phyloP scores from a whole-genome alignment of 116 monocot genomes.

The Dioscorea cayenensis region DNA sequence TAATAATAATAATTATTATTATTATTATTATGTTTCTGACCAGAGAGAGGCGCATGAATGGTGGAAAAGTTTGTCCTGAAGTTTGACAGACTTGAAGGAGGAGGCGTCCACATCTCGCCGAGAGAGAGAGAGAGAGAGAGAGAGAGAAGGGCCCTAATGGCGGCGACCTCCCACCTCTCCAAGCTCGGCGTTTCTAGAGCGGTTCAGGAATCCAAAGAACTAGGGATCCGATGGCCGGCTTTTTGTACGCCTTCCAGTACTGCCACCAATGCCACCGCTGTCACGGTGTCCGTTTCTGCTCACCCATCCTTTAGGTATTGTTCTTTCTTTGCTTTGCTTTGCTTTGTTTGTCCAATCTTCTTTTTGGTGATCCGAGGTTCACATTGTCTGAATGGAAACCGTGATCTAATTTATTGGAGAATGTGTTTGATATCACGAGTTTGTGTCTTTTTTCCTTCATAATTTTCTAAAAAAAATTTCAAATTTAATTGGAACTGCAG shows the following conservation, averaged over 20 bases:
- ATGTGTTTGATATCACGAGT: too few species aligned
- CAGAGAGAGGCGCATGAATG: too few species aligned
- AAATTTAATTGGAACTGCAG: constrained; percentile 33
- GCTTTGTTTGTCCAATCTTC: background rate
- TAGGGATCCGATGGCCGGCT: constrained; percentile 3
- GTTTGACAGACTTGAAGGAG: too few species aligned
- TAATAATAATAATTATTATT: too few species aligned
- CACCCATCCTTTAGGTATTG: constrained; percentile 81
- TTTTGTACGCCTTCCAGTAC: constrained; percentile 41
- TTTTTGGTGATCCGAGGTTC: background rate
- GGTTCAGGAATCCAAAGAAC: background rate
- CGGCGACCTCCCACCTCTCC: background rate
- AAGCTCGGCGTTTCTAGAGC: background rate
- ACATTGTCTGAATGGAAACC: too few species aligned
- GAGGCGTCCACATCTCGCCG: too few species aligned
- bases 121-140: too few species aligned
- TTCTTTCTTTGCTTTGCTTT: background rate
- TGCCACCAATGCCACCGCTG: constrained; percentile 70
- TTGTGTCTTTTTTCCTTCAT: background rate
- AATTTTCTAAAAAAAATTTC: background rate
- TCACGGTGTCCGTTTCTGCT: constrained; percentile 72
- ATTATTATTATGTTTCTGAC: too few species aligned
- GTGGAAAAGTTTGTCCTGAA: too few species aligned
- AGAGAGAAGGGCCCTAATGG: too few species aligned
- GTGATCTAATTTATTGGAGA: too few species aligned